phyloP scores from a whole-genome alignment of 2,329 filamentous ascomycete genomes.

The Aspergillus sp. region DNA sequence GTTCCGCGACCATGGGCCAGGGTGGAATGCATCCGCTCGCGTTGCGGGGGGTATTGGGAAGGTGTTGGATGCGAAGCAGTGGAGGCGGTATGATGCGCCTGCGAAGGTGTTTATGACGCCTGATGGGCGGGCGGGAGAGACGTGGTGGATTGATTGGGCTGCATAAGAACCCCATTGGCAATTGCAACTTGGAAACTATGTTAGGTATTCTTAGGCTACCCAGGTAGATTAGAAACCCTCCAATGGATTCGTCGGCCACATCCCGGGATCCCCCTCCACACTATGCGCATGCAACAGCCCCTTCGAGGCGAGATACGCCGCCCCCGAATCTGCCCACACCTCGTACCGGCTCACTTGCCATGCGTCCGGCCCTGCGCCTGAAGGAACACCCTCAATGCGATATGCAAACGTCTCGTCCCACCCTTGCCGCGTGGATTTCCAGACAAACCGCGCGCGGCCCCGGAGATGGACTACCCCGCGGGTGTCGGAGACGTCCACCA shows the following conservation, averaged over 20 bases:
- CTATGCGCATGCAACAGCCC: constrained; percentile 10
- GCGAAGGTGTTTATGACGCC: constrained; percentile 48
- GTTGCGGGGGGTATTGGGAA: constrained; percentile 41
- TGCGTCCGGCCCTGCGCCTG: background rate
- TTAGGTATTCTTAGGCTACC: no score
- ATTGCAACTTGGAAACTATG: no score
- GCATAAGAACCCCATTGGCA: no score
- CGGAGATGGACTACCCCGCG: constrained; percentile 30
- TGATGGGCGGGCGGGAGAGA: constrained; percentile 46
- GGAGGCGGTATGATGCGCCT: constrained; percentile 36
- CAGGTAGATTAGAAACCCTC: no score
- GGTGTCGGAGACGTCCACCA: constrained; percentile 31
- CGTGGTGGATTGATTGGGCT: constrained; percentile 48
- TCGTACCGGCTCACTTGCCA: constrained; percentile 39
- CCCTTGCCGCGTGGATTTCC: constrained; percentile 31
- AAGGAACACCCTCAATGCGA: constrained; percentile 30
- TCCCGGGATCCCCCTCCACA: no score
- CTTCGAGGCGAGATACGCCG: constrained; percentile 40
- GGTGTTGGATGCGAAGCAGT: constrained; percentile 43
- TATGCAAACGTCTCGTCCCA: constrained; percentile 45
- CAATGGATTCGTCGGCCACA: no score
- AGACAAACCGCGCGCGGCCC: constrained; percentile 33
- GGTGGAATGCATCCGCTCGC: constrained; percentile 52
- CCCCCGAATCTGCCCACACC: constrained; percentile 46
- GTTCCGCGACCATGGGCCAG: constrained; percentile 52